Base-by-base conservation (phyloP, 352 stramenopile genomes). In the Pythium aristosporum region DNA sequence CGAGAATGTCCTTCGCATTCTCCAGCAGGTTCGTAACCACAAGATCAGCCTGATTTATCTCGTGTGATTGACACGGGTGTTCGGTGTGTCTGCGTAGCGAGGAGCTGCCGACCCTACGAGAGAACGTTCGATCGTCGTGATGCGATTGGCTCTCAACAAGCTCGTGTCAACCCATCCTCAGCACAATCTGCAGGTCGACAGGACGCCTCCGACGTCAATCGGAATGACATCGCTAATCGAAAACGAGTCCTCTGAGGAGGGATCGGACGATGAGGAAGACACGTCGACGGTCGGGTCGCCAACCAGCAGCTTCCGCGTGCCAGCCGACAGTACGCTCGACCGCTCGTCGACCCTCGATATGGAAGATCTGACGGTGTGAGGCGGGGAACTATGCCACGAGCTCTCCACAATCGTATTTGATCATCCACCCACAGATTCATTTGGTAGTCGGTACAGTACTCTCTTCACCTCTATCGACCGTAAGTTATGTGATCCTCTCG, bases 1-100 rank as follows among this genome's bases (percentile, higher is more conserved):
- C 59, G 85, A 92, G 57, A 91, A 91, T 54, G 85, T 94, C 32
- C 63, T 94, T 18, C 82, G 80, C 50, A 92, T 91, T 46, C 63
- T 94, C 9, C 75, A 87, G 62, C 71, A 87, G 77, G 77, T 87
- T 61, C 2, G 70, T 34, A 21, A 9, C 20, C n/a, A 20, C 15
- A 30, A 13, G 16, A 28, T 16, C 11, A 23, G 39, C 16, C n/a
- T 55, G 11, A 18, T 20, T 47, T 37, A 46, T 32, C 37, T 56
- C 10, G 53, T 15, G 7, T 18, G 18, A 12, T 37, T 51, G 36
- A 53, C 21, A 43, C 37, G 15, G 1, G 36, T n/a, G 20, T 50
- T 41, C 18, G 8, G 10, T 13, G 28, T 41, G 28, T 21, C 9
- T 53, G 12, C 20, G 5, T 42, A 92, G 69, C 71, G 85, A 62